Evolutionary conservation across 441 rosid species (phyloP).

Genomic region (Arabidopsis lyrata): DNA sequence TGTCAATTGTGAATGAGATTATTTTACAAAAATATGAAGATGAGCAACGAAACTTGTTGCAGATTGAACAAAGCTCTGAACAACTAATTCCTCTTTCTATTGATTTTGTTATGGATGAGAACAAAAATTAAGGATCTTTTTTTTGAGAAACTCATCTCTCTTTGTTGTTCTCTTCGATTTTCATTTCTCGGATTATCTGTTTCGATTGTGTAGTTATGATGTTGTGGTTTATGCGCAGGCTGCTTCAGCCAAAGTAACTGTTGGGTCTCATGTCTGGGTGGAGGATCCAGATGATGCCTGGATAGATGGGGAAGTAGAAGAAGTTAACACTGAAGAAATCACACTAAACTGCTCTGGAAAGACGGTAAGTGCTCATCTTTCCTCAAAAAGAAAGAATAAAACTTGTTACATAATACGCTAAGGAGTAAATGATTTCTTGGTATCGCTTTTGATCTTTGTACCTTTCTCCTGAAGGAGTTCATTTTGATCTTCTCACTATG

Average conservation of each 20-base stretch:
- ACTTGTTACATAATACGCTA: neutral
- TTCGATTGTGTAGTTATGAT: constrained; percentile 17
- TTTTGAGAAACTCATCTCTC: neutral
- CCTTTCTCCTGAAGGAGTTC: too few relatives aligned
- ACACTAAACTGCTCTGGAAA: constrained; percentile 69
- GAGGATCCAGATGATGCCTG: constrained; percentile 87
- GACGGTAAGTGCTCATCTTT: constrained; percentile 44
- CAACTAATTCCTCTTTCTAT: neutral
- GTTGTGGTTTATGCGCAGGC: constrained; percentile 54
- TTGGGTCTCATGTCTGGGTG: constrained; percentile 88
- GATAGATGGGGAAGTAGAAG: constrained; percentile 88
- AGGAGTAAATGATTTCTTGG: neutral
- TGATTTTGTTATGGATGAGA: neutral
- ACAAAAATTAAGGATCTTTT: too few relatives aligned
- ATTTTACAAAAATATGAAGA: too few relatives aligned
- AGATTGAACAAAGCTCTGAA: neutral
- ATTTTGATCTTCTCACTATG: neutral
- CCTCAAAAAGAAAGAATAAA: neutral
- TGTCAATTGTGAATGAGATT: too few relatives aligned
- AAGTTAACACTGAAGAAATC: constrained; percentile 62
- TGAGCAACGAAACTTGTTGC: too few relatives aligned
- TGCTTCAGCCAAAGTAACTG: constrained; percentile 54
- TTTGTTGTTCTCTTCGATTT: neutral
- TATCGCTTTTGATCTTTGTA: neutral
- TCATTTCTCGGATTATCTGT: neutral